Evolutionary conservation across 2,329 filamentous ascomycete genomes (phyloP).

Genomic region (Penicillium sp.): DNA sequence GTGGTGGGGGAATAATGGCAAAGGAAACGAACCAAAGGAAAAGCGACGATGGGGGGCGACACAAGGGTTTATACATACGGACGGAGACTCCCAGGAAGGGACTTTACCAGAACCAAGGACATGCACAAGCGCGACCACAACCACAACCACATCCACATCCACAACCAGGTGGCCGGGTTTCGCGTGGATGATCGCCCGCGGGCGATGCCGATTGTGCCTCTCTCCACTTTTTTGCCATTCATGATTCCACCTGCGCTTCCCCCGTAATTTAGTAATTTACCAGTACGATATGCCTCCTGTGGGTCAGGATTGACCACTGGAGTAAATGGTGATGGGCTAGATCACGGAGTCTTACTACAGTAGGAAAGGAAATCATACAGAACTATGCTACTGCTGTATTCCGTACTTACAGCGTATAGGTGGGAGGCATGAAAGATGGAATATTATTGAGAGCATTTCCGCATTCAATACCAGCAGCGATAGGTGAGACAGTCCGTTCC

Average conservation of each 20-base stretch:
- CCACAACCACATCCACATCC: not conserved
- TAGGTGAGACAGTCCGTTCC: conserved; percentile 27
- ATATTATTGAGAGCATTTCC: not conserved
- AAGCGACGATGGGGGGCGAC: conserved; percentile 11
- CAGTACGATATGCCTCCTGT: not conserved
- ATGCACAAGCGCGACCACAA: not conserved
- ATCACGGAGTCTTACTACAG: not conserved
- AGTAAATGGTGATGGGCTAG: too few species aligned
- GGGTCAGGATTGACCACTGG: too few species aligned
- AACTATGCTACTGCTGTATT: too few species aligned
- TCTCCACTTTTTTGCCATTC: conserved; percentile 1
- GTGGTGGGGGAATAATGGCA: not conserved
- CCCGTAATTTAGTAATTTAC: not conserved
- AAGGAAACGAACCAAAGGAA: not conserved
- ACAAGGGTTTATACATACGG: conserved; percentile 26
- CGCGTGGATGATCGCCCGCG: conserved; percentile 27
- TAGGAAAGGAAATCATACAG: too few species aligned
- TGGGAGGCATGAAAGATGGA: not conserved
- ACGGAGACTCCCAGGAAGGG: not conserved
- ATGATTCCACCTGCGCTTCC: not conserved
- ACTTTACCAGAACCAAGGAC: conserved; percentile 1
- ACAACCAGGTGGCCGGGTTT: conserved; percentile 12
- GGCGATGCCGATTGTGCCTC: conserved; percentile 19
- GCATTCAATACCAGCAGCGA: conserved; percentile 7
- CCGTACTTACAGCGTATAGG: too few species aligned